Evolutionary conservation across 1,284 basidiomycete genomes (phyloP).

Genomic region (Tilletia caries): DNA sequence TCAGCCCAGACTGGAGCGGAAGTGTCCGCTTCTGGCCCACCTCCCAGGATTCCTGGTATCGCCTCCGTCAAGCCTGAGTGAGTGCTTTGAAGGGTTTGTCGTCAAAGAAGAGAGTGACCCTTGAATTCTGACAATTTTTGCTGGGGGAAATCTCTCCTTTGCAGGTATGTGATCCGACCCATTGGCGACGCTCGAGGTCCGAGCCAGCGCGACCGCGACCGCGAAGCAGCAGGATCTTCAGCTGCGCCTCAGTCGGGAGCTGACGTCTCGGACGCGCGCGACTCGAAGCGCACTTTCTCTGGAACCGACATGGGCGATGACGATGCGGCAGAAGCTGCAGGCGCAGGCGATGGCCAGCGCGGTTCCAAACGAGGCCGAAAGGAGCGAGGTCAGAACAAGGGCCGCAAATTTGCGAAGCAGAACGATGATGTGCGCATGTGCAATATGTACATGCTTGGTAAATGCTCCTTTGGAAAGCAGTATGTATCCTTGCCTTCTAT

Average conservation of each 20-base stretch:
- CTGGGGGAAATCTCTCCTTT: too few relatives aligned
- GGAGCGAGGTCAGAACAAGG: constrained; percentile 37
- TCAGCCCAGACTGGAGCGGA: not conserved
- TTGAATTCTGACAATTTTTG: not conserved
- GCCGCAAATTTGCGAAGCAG: constrained; percentile 20
- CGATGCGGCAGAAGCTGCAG: constrained; percentile 6
- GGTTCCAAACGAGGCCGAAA: not conserved
- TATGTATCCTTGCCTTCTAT: not conserved
- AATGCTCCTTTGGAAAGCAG: not conserved
- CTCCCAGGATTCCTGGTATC: constrained; percentile 12
- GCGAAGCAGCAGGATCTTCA: constrained; percentile 9
- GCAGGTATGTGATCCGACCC: not conserved
- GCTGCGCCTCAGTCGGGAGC: not conserved
- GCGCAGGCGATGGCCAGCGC: not conserved
- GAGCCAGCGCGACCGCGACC: not conserved
- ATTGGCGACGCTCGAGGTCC: not conserved
- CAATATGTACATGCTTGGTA: not conserved
- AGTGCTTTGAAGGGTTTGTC: not conserved
- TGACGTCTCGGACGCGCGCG: constrained; percentile 6
- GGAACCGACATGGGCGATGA: not conserved
- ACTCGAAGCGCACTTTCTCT: not conserved
- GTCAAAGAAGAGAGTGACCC: not conserved
- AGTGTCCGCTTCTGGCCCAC: not conserved
- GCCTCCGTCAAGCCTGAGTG: constrained; percentile 18
- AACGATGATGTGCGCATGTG: constrained; percentile 19